These are phyloP conservation scores for Lyophyllum decastes DNA, from an alignment of 768 basidiomycete genomes.

Conservation along the genomic window DNA sequence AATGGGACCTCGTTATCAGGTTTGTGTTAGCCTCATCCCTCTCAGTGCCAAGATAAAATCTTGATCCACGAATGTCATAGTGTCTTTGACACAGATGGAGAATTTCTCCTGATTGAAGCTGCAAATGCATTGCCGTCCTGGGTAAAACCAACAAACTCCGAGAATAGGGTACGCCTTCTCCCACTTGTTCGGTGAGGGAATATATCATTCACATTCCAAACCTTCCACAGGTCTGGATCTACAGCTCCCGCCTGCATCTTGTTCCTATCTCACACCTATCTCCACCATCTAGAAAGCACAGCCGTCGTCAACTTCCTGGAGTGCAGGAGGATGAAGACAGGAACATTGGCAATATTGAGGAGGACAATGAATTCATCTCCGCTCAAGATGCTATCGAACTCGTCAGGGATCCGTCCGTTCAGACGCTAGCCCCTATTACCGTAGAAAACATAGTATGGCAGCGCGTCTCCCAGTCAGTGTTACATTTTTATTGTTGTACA, in stretches of 20 bases:
- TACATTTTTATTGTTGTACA: background rate
- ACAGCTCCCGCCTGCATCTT: constrained; percentile 80
- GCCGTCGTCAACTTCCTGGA: constrained; percentile 45
- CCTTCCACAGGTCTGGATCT: constrained; percentile 83
- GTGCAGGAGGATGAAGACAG: constrained; percentile 55
- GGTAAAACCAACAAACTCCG: constrained; percentile 89
- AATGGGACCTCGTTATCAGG: constrained; percentile 84
- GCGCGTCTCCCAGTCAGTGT: constrained; percentile 62
- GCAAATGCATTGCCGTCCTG: constrained; percentile 87
- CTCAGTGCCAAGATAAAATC: background rate
- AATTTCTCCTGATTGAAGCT: constrained; percentile 95
- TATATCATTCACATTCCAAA: constrained; percentile 27
- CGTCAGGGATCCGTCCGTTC: constrained; percentile 50
- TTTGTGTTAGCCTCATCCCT: constrained; percentile 33
- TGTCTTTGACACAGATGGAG: constrained; percentile 89
- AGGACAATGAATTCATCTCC: constrained; percentile 53
- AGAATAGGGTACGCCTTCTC: constrained; percentile 79
- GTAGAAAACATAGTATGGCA: constrained; percentile 73
- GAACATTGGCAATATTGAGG: constrained; percentile 24
- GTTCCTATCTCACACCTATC: constrained; percentile 81
- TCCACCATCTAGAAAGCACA: constrained; percentile 55
- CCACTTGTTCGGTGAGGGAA: constrained; percentile 31
- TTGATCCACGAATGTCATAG: constrained; percentile 30
- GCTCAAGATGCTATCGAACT: constrained; percentile 63
- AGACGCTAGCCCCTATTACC: constrained; percentile 59